phyloP scores from a whole-genome alignment of 108 stramenopile species.

The Epithemia pelagica region DNA sequence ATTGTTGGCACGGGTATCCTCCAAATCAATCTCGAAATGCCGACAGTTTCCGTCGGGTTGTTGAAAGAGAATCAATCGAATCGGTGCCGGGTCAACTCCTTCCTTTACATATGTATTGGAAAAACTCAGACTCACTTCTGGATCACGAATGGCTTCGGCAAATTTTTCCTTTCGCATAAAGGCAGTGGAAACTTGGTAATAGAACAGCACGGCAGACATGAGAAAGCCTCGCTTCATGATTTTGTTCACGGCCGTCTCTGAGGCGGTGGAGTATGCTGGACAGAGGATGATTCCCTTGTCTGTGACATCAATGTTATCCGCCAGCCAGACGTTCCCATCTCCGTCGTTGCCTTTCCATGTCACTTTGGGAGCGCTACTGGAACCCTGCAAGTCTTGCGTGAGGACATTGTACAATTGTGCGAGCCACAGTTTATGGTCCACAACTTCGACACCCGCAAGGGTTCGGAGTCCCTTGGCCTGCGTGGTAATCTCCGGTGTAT shows the following conservation, averaged over 20 bases:
- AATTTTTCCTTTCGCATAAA: conserved; percentile 10
- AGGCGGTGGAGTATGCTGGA: conserved; percentile 11
- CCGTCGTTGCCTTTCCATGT: conserved; percentile 8
- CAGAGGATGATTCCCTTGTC: too few relatives aligned
- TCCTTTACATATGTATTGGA: conserved; percentile 16
- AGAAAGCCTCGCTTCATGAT: conserved; percentile 9
- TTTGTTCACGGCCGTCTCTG: background rate
- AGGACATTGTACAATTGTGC: too few relatives aligned
- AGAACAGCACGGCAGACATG: conserved; percentile 1
- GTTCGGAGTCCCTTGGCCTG: too few relatives aligned
- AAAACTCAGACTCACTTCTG: conserved; percentile 8
- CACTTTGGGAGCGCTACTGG: too few relatives aligned
- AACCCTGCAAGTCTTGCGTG: too few relatives aligned
- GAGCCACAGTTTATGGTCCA: too few relatives aligned
- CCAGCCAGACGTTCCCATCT: conserved; percentile 4
- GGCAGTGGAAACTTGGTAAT: conserved; percentile 14
- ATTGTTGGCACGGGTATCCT: conserved; percentile 4
- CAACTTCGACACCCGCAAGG: too few relatives aligned
- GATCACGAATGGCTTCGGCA: conserved; percentile 6
- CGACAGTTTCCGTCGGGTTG: background rate
- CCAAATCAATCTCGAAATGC: conserved; percentile 5
- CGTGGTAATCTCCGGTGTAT: too few relatives aligned
- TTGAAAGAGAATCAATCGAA: conserved; percentile 5
- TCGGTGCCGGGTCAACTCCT: conserved; percentile 2
- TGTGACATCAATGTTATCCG: conserved; percentile 10